Conservation (phyloP, 148 eudicot genomes). For the Euryodendron excelsum region DNA sequence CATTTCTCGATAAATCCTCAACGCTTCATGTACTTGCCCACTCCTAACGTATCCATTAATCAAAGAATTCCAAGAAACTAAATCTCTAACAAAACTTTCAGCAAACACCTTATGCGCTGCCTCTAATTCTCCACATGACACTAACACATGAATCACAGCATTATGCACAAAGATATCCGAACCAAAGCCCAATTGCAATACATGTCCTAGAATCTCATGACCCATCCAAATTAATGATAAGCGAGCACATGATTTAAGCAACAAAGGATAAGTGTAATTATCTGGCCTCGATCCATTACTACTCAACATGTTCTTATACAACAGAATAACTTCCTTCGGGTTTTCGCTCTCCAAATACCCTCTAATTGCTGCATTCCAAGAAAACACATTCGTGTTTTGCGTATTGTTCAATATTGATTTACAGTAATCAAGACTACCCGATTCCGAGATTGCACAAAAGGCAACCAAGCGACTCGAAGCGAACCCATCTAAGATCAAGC, state of each 20-base stretch:
- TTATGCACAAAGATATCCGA: slow-evolving; percentile 49
- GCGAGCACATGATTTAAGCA: slow-evolving; percentile 47
- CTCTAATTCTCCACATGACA: slow-evolving; percentile 36
- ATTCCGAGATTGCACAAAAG: slow-evolving; percentile 51
- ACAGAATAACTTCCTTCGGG: slow-evolving; percentile 27
- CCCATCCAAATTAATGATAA: slow-evolving; percentile 32
- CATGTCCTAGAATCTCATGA: slow-evolving; percentile 49
- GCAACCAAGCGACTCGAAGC: slow-evolving; percentile 59
- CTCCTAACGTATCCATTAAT: slow-evolving; percentile 54
- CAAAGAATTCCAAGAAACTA: slow-evolving; percentile 63
- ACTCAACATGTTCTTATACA: slow-evolving; percentile 45
- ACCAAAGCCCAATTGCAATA: slow-evolving; percentile 46
- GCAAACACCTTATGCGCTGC: slow-evolving; percentile 52
- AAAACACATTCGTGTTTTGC: slow-evolving; percentile 37
- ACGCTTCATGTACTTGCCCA: slow-evolving; percentile 37
- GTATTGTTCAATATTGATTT: slow-evolving; percentile 29
- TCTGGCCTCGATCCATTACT: slow-evolving; percentile 36
- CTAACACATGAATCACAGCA: slow-evolving; percentile 53
- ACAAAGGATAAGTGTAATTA: slow-evolving; percentile 47
- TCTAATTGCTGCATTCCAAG: slow-evolving; percentile 53
- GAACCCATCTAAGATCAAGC: slow-evolving; percentile 40
- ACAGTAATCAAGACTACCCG: slow-evolving; percentile 38
- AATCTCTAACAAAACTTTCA: slow-evolving; percentile 59
- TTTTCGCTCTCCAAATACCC: slow-evolving; percentile 34
- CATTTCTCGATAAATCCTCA: slow-evolving; percentile 50